Base-by-base conservation (phyloP, 1,139 yeast genomes). In the Sugiyamaella paludigena region DNA sequence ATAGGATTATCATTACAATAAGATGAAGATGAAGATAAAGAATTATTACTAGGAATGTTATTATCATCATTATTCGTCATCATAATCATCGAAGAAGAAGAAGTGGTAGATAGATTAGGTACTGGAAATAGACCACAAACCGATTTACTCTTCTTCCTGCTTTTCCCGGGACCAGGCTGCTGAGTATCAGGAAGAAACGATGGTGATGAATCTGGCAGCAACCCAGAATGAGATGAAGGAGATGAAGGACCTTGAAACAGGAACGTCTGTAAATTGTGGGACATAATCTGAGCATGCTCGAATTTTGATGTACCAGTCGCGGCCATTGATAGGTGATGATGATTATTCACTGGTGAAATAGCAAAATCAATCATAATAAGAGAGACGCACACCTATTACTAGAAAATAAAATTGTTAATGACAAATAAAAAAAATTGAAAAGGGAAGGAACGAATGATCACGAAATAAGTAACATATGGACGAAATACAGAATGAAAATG, bases 181-280 rank as follows among this genome's bases (percentile, higher is more conserved):
- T 47, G 43, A 12, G 39, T 26, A n/a, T 44, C 55, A 11, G 57
- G 56, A 28, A 53, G 51, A 49, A 53, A 53, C 11, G 57, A 53
- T 3, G 58, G 60, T 12, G 58, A 51, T 15, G 58, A 55, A 31
- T 54, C 59, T 26, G 50, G 48, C 26, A 31, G 26, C 28, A 19
- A 10, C 6, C 15, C 29, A 40, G 12, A 19, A 16, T 35, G n/a
- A 35, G 13, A 13, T 34, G 26, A 31, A 15, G 40, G 45, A 6
- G 49, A 40, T 34, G 43, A 30, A 27, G 35, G 33, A 2, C 37
- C 44, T 19, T 45, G 52, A 27, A 52, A 50, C 31, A 52, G 33
- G 33, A 52, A 27, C 4, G 50, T 34, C 41, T 52, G 55, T 30
- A 52, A 29, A 37, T 45, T 50, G 16, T 49, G 48, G 29, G 55